Percentiles rank a stretch among this genome's conserved stretches.
phyloP scores from a whole-genome alignment of 169 alveolate genomes.

The Besnoitia besnoiti region DNA sequence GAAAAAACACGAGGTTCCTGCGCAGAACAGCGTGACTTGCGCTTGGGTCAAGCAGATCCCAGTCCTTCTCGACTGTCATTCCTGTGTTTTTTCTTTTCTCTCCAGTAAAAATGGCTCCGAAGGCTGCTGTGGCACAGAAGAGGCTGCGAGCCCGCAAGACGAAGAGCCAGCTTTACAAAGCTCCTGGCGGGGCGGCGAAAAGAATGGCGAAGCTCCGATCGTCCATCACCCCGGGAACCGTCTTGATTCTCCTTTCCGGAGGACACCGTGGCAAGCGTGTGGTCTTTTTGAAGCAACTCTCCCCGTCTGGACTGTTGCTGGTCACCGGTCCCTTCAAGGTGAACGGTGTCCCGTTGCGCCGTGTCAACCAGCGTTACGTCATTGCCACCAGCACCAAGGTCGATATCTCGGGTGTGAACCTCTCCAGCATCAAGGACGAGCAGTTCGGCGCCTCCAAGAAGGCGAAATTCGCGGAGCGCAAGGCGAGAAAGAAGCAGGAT shows the following conservation, averaged over 20 bases:
- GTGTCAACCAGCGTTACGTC: slow-evolving; percentile 96
- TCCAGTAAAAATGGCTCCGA: slow-evolving; percentile 6
- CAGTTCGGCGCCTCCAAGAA: slow-evolving; percentile 77
- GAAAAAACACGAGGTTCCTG: not conserved
- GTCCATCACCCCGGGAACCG: slow-evolving; percentile 79
- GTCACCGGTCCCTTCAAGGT: slow-evolving; percentile 96
- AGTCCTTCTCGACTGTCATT: not conserved
- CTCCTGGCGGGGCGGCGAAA: slow-evolving; percentile 4
- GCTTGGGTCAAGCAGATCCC: not conserved
- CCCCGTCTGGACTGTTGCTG: slow-evolving; percentile 90
- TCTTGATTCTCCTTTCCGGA: slow-evolving; percentile 95
- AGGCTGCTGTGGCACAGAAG: not conserved
- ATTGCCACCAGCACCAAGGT: slow-evolving; percentile 95
- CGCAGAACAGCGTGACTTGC: not conserved
- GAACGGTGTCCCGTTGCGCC: slow-evolving; percentile 97
- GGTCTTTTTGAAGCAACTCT: slow-evolving; percentile 93
- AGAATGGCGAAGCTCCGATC: slow-evolving; percentile 60
- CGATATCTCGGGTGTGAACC: slow-evolving; percentile 80
- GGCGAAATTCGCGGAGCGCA: slow-evolving; percentile 49
- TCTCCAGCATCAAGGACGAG: slow-evolving; percentile 81
- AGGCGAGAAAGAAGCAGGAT: slow-evolving; percentile 52
- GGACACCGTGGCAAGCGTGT: slow-evolving; percentile 97
- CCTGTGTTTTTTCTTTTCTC: not conserved
- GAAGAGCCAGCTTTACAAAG: not conserved
- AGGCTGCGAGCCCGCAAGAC: not conserved